Base-by-base conservation (phyloP, 2,329 filamentous ascomycete genomes). In the Diplodia mutila region DNA sequence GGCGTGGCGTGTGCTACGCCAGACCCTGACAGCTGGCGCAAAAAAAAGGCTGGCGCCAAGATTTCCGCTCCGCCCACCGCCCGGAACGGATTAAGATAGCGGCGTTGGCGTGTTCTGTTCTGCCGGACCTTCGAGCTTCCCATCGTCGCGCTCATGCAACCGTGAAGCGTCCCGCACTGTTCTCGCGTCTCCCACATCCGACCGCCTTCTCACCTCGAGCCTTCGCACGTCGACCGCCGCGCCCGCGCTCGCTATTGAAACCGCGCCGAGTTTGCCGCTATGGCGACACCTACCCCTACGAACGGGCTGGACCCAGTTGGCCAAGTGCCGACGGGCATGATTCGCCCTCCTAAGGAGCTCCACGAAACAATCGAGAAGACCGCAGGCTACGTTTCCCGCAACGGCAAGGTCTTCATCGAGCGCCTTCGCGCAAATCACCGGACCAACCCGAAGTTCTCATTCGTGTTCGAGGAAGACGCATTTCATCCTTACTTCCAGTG, bases 401-500 rank as follows among this genome's bases (percentile, higher is more conserved):
- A 87, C 74, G 87, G 87, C 42, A 74, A 81, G 14, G 77, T 88
- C 8, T 93, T 96, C 75, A 91, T 96, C 81, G 90, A 94, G 73
- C 89, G 91, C 72, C 91, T 99, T 72, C 90, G 92, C 74, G 89
- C 94, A 72, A 96, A 95, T 80, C 91, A 97, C 77, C 87, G 87
- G 73, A 85, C 85, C 72, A 95, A 96, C 75, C 87, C 92, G n/a
- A 97, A 96, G 76, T 95, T 98, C 79, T 92, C 90, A 74, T 99
- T 98, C 79, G 82, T 99, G 34, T 89, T 87, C 74, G 83, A 86
- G 18, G 85, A 87, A 72, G 94, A 99, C 80, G 86, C 93, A 2
- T 99, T 97, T 81, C 87, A 93, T 71, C 84, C 90, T 9, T 99
- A 91, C 81, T 99, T 97, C 78, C 82, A 89, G 81, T 99, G 95